These are phyloP conservation scores for Penicillium nucicola DNA, from an alignment of 495 filamentous ascomycete genomes.

Conservation along the genomic window DNA sequence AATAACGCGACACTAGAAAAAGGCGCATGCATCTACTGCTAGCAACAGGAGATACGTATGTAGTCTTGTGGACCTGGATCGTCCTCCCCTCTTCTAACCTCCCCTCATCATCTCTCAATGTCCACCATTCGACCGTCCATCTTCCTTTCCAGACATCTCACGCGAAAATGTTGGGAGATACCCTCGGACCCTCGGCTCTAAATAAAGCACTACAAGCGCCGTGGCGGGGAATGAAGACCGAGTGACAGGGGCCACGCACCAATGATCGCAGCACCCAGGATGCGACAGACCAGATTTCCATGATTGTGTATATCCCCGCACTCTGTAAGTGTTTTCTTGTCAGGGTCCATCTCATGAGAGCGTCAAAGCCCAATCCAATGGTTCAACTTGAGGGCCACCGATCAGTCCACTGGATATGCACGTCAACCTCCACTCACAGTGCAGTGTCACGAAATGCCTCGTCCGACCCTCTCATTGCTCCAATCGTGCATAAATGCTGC, in stretches of 20 bases:
- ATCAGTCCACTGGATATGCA: not conserved
- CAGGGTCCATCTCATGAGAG: too few relatives aligned
- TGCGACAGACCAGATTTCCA: conserved; percentile 3
- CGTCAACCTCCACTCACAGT: conserved; percentile 1
- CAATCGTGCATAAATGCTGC: conserved; percentile 24
- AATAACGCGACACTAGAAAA: too few relatives aligned
- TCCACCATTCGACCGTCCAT: too few relatives aligned
- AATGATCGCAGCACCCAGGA: not conserved
- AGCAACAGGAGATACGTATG: too few relatives aligned
- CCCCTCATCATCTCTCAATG: too few relatives aligned
- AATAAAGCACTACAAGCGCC: conserved; percentile 9
- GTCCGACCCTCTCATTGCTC: conserved; percentile 18
- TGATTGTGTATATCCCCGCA: not conserved
- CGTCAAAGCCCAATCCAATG: too few relatives aligned
- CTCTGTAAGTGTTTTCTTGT: too few relatives aligned
- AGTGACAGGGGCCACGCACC: not conserved
- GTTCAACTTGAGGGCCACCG: not conserved
- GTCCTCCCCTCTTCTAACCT: too few relatives aligned
- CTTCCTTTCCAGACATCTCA: not conserved
- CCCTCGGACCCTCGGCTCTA: not conserved
- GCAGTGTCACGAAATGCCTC: not conserved
- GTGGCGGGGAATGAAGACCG: conserved; percentile 3
- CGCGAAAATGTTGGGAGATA: conserved; percentile 1
- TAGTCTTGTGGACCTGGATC: too few relatives aligned
- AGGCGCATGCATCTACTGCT: too few relatives aligned